Evolutionary conservation across 306 rosid genomes (phyloP), one percentile per base, ranked within the genome.

Genomic region (Dalbergia cochinchinensis): DNA sequence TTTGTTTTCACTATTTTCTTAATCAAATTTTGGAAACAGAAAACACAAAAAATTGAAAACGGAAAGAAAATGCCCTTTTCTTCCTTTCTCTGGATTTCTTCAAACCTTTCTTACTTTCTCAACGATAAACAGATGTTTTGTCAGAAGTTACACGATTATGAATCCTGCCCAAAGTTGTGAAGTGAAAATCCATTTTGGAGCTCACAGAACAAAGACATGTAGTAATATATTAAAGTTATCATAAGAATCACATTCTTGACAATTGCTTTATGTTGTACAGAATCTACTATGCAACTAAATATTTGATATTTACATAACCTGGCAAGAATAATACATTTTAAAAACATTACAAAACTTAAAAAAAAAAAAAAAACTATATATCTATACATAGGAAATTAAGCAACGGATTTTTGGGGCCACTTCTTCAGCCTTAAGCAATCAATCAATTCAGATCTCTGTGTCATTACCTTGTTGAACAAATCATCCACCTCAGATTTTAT

Each of bases 361-460:
- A 54, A 31, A 70, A 57, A 11, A 1, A 54, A 53, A 54, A 31
- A 70, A 57, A 11, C 67, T 71, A 64, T 19, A 11, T 12, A 76
- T 57, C 45, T 65, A 61, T 9, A 76, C 62, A 77, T 2, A 63
- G 33, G 26, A 71, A 64, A 26, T 80, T 44, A 71, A 53, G 55
- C 64, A 11, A 33, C 73, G 1, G 53, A 67, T 42, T 65, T 73
- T 8, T 34, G 78, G 47, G 73, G 67, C 50, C 75, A 59, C 34
- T 82, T 79, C 19, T 65, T 77, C 5, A 75, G 76, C 62, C 78
- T 75, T 31, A 85, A 65, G 69, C 87, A 79, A 80, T 89, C 87
- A 76, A 94, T 81, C 82, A 92, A 71, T 76, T 88, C 86, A 61
- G 74, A 90, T 89, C 98, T 92, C 54, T 77, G 87, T 0, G 61